phyloP scores from a whole-genome alignment of 192 early-diverging fungal species.

The Phlyctochytrium planicorne region DNA sequence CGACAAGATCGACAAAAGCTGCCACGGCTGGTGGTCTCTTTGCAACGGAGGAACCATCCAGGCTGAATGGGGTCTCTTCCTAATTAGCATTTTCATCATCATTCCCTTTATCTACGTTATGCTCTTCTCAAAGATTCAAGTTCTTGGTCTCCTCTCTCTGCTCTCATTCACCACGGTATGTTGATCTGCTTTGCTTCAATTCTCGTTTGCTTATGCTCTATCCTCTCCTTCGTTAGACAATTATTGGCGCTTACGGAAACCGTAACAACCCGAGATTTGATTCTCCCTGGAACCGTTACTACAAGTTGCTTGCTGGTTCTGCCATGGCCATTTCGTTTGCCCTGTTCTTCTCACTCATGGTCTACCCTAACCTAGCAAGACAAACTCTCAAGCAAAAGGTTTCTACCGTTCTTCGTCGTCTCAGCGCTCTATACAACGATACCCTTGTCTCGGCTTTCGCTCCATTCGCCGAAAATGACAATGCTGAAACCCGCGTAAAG shows the following conservation, averaged over 20 bases:
- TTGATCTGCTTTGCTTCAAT: neutral
- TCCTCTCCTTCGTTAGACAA: neutral
- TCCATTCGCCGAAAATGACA: constrained; percentile 3
- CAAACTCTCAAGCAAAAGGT: neutral
- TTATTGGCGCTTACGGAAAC: neutral
- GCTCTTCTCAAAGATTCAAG: neutral
- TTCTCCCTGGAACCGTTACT: neutral
- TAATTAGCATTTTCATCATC: neutral
- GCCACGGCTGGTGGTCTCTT: constrained; percentile 4
- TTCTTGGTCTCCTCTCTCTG: neutral
- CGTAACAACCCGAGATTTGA: neutral
- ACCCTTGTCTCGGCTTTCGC: neutral
- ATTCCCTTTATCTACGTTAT: neutral
- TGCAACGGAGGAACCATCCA: neutral
- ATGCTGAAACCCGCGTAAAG: neutral
- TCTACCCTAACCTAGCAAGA: constrained; percentile 6
- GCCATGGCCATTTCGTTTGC: constrained; percentile 7
- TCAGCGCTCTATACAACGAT: neutral
- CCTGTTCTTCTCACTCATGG: neutral
- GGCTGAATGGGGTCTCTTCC: neutral
- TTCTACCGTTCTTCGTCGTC: constrained; percentile 2
- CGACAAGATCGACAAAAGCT: neutral
- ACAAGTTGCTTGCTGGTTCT: constrained; percentile 5
- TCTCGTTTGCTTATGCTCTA: neutral
- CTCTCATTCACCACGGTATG: neutral